Evolutionary conservation across 2,329 filamentous ascomycete genomes (phyloP), one percentile per base, ranked within the genome.

Genomic region (Fusarium sp.): DNA sequence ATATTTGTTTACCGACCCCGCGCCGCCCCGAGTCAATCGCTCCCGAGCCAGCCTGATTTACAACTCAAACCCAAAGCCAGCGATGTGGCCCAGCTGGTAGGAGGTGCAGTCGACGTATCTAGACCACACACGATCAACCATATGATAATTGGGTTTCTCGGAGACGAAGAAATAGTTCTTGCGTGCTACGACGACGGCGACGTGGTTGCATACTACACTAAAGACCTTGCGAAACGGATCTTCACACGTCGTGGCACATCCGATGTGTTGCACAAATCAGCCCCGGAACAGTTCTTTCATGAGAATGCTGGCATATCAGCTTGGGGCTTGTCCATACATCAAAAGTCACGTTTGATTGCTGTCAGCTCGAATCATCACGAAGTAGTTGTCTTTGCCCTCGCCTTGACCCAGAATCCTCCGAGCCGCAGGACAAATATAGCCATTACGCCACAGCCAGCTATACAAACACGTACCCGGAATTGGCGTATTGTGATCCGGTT

Each of bases 261-360:
- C n/a, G 54, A 48, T 41, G 15, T 47, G 45, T 55, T 43, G 15
- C 60, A 60, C 25, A 51, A 29, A 60, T 54, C 43, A 46, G 29
- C 32, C 7, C 71, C 82, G 63, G 74, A 71, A 58, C 82, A 83
- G 0, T 92, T 97, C 75, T 92, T 97, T 61, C 88, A 89, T 62
- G 87, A 92, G 40, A 94, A 92, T 76, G 94, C 97, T 4, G 88
- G 88, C 2, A 82, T 81, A 25, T 95, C 93, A 64, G 95, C 94
- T 4, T 99, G 96, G 96, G 96, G 95, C 0, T 80, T 97, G 49
- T 91, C 94, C 10, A 86, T 97, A 13, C 95, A 98, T 78, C 86
- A 88, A 66, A 83, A 90, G 67, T 93, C 93, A n/a, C 89, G 94
- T 0, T 83, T 98, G 66, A 91, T 99, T 67, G 96, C 95, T 1